Conservation (phyloP, 2,329 filamentous ascomycete genomes). For the Fusarium sp. region DNA sequence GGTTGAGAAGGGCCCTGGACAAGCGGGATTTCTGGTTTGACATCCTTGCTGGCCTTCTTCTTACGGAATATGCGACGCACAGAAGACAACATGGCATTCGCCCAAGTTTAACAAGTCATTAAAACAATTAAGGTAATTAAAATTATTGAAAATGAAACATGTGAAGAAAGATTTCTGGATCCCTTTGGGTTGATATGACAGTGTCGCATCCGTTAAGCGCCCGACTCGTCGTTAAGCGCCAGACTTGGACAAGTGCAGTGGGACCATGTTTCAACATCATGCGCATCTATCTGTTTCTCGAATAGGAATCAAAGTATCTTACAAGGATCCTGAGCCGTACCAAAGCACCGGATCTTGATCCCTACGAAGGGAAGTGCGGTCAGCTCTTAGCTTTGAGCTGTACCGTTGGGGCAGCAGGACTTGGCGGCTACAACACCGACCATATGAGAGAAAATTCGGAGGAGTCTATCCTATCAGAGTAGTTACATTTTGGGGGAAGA, state of each 20-base stretch:
- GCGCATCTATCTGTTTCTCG: background rate
- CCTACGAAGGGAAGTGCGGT: too few relatives aligned
- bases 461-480: too few relatives aligned
- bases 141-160: background rate
- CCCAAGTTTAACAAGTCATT: background rate
- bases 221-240: conserved; percentile 10
- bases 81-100: conserved; percentile 13
- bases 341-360: too few relatives aligned
- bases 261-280: conserved; percentile 7
- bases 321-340: too few relatives aligned
- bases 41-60: background rate
- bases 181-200: background rate
- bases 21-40: background rate
- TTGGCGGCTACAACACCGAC: too few relatives aligned
- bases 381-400: too few relatives aligned
- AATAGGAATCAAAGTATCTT: conserved; percentile 2
- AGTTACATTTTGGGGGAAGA: too few relatives aligned
- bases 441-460: too few relatives aligned
- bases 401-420: too few relatives aligned
- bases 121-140: background rate
- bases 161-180: background rate
- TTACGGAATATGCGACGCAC: conserved; percentile 13
- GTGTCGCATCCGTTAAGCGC: conserved; percentile 25
- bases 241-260: background rate
- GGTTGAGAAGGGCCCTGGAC: background rate